Evolutionary conservation across 108 stramenopile genomes (phyloP).

Genomic region (Cyclotella choctawhatcheeana): DNA sequence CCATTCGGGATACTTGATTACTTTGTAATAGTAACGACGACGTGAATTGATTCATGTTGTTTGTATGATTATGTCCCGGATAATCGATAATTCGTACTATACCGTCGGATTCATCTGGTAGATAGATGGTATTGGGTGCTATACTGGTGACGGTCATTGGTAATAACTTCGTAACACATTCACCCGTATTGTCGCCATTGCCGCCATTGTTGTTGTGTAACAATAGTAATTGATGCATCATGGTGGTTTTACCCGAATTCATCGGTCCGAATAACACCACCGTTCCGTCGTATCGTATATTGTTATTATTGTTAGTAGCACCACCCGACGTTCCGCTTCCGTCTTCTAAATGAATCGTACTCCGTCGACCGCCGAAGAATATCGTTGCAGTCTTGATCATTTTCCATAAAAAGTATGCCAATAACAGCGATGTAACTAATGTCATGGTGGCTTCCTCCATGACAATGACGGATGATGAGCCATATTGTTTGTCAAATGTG

Average conservation of each 20-base stretch:
- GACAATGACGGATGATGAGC: slow-evolving; percentile 16
- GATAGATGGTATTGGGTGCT: slow-evolving; percentile 65
- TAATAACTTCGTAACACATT: slow-evolving; percentile 23
- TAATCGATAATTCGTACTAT: slow-evolving; percentile 65
- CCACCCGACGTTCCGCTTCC: too few species aligned
- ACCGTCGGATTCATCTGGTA: neutral
- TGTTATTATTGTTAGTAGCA: neutral
- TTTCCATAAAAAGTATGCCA: neutral
- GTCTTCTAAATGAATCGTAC: slow-evolving; percentile 10
- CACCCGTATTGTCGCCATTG: neutral
- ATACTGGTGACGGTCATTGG: slow-evolving; percentile 69
- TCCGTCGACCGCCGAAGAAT: slow-evolving; percentile 17
- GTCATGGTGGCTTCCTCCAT: slow-evolving; percentile 25
- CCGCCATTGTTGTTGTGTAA: neutral
- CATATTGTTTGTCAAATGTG: slow-evolving; percentile 29
- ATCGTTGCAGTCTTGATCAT: neutral
- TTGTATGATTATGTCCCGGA: slow-evolving; percentile 68
- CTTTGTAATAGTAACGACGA: slow-evolving; percentile 12
- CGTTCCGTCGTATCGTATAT: too few species aligned
- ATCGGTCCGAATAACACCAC: slow-evolving; percentile 38
- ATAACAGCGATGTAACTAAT: neutral
- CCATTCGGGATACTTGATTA: slow-evolving; percentile 20
- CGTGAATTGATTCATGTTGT: slow-evolving; percentile 34
- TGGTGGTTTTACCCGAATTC: slow-evolving; percentile 42
- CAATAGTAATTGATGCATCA: slow-evolving; percentile 32